A percentile compares a stretch with the other conserved stretches of the same genome.
phyloP scores from a whole-genome alignment of 2,329 filamentous ascomycete species.

The Ciborinia camelliae region DNA sequence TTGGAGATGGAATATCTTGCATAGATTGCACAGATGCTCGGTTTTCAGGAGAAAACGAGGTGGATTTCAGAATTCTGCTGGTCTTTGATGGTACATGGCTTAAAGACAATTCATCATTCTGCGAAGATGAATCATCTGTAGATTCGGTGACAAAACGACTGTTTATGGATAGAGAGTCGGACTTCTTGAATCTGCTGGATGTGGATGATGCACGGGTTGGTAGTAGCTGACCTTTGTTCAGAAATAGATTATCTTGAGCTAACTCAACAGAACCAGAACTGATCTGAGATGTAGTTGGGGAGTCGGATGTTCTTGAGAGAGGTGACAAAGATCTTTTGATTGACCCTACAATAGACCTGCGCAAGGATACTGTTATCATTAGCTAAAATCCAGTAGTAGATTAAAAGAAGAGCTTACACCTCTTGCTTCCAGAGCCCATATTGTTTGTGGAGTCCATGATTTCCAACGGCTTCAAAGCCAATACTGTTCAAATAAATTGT shows the following conservation, averaged over 20 bases:
- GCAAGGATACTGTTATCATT: slow-evolving; percentile 11
- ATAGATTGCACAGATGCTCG: not conserved
- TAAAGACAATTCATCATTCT: not conserved
- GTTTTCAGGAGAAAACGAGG: not conserved
- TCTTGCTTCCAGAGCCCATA: not conserved
- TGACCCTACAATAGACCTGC: slow-evolving; percentile 17
- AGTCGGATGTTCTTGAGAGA: not conserved
- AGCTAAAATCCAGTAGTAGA: not conserved
- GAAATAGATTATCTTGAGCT: not conserved
- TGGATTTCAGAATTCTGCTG: not conserved
- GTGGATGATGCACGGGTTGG: not conserved
- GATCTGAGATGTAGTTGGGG: not conserved
- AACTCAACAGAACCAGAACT: not conserved
- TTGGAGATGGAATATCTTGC: not conserved
- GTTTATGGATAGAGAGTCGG: not conserved
- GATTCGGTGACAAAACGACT: not conserved
- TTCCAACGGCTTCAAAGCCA: not conserved
- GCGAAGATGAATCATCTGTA: not conserved
- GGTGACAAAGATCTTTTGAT: slow-evolving; percentile 14
- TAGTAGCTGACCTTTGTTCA: not conserved
- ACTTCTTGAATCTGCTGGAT: not conserved
- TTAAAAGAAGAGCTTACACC: not conserved
- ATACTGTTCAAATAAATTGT: not conserved
- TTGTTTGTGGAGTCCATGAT: not conserved
- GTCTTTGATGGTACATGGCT: not conserved